Base-by-base conservation (phyloP, 1,139 yeast genomes). In the Saccharomyces hybrid region DNA sequence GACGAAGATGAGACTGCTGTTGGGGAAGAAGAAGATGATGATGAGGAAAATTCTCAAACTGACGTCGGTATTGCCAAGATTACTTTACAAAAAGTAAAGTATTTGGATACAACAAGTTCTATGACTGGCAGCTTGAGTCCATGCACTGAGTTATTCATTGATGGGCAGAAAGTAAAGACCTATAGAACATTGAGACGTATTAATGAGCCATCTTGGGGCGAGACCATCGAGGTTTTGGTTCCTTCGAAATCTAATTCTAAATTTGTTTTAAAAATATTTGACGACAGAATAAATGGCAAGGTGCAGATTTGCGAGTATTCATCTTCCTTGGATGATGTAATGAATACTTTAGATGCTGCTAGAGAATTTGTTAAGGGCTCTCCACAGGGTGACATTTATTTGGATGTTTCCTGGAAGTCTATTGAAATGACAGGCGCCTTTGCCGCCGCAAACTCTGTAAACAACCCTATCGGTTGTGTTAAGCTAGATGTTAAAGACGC, bases 31-130 rank as follows among this genome's bases (percentile, higher is more conserved):
- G 57, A 54, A 3, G 71, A 68, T 41, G 62, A 64, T 27, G 59
- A 61, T 46, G 68, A 64, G 32, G 60, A 63, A n/a, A 68, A 62
- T 8, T 58, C 60, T 28, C 69, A 82, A 54, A 70, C 82, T 6
- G 88, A 84, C 63, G 81, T 82, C 54, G 95, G 93, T 73, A 82
- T 86, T 56, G 73, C 85, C 71, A 86, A 84, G 65, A 70, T 93
- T 54, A 80, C 81, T 26, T 75, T 93, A 55, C 85, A 86, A 61
- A 85, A 84, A 62, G 93, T 90, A 48, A 80, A 80, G 59, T 81
- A 83, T 55, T 78, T 93, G 66, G 95, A 88, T 65, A 73, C 79
- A 44, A 74, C 83, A 3, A 70, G 76, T 51, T 81, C 95, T 1
- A 75, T 84, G 57, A 77, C 86, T 58, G 97, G 96, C 50, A 78